Percentiles rank a stretch among this genome's conserved stretches.
Evolutionary conservation across 768 basidiomycete species (phyloP).

Genomic region (Austroboletus eburneus): DNA sequence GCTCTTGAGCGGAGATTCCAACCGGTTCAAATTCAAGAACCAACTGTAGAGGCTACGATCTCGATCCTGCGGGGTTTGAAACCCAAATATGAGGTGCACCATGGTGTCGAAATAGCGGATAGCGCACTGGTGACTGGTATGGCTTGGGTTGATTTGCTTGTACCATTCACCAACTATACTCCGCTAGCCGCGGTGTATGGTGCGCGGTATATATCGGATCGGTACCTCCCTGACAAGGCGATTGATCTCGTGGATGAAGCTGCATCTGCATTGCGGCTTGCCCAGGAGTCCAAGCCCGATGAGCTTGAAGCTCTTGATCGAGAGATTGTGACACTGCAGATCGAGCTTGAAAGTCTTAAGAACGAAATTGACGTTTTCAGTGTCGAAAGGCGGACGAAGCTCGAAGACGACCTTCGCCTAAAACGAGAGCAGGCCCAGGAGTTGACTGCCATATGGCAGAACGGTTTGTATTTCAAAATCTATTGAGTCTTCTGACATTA

Average conservation of each 20-base stretch:
- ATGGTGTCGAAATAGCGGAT: conserved; percentile 90
- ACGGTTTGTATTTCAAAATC: conserved; percentile 37
- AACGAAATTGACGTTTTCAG: conserved; percentile 86
- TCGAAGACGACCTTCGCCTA: conserved; percentile 56
- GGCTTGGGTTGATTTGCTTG: conserved; percentile 10
- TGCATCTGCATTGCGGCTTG: conserved; percentile 77
- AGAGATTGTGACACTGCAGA: conserved; percentile 82
- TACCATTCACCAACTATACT: neutral
- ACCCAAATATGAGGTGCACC: conserved; percentile 83
- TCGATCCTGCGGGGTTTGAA: conserved; percentile 87
- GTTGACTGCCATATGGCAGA: conserved; percentile 68
- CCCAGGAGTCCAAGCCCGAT: conserved; percentile 86
- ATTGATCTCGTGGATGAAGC: conserved; percentile 94
- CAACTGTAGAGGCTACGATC: conserved; percentile 78
- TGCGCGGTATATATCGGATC: conserved; percentile 81
- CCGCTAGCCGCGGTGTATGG: conserved; percentile 72
- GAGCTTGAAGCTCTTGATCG: conserved; percentile 79
- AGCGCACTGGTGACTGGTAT: conserved; percentile 79
- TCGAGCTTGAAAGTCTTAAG: conserved; percentile 85
- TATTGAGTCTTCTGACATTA: neutral
- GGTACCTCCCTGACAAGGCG: conserved; percentile 88
- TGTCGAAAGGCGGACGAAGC: conserved; percentile 62
- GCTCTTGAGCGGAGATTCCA: conserved; percentile 91
- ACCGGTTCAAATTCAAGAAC: conserved; percentile 84
- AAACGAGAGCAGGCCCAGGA: conserved; percentile 63